Conservation (phyloP, 108 stramenopile species). For the Conticribra weissflogii region DNA sequence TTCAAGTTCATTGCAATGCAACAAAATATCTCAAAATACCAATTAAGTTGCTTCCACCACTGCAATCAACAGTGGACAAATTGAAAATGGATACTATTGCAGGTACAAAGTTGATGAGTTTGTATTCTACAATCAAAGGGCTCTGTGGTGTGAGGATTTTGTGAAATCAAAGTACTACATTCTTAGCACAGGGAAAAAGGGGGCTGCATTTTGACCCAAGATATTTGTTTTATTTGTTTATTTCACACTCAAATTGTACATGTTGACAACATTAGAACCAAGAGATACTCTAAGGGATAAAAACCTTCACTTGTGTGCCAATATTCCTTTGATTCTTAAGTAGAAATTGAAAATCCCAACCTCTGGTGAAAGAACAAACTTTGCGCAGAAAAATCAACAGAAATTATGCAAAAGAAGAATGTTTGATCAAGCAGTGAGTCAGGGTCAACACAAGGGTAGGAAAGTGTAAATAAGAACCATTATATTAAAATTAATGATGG, state of each 20-base stretch:
- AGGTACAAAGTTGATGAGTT: background rate
- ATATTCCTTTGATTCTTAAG: background rate
- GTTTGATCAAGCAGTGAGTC: too few species aligned
- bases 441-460: too few species aligned
- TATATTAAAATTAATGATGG: too few species aligned
- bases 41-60: too few species aligned
- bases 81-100: slow-evolving; percentile 1
- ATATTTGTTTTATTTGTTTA: background rate
- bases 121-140: background rate
- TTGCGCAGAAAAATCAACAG: background rate
- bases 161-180: slow-evolving; percentile 1
- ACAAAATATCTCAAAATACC: too few species aligned
- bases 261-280: background rate
- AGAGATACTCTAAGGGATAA: background rate
- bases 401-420: background rate
- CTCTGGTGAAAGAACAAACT: background rate
- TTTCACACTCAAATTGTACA: background rate
- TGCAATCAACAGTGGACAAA: too few species aligned
- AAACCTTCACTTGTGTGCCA: background rate
- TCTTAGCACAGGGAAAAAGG: background rate
- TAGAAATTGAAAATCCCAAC: background rate
- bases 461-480: too few species aligned
- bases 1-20: too few species aligned
- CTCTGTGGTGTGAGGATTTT: background rate
- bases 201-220: background rate